phyloP scores from a whole-genome alignment of 2,329 filamentous ascomycete species.

The Cadophora malorum region DNA sequence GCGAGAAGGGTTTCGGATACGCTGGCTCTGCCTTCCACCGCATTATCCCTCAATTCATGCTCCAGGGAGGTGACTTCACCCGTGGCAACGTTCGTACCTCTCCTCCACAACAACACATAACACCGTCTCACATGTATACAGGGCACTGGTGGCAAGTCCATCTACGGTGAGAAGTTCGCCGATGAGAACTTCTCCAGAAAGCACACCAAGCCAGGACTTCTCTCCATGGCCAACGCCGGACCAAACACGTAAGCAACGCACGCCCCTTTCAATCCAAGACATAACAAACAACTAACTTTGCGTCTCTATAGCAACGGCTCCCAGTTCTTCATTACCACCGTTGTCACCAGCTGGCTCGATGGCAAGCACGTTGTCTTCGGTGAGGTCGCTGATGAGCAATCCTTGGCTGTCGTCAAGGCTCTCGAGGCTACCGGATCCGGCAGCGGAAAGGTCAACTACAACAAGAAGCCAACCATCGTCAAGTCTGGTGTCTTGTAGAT shows the following conservation, averaged over 20 bases:
- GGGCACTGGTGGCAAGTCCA: constrained; percentile 88
- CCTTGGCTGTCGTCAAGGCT: constrained; percentile 61
- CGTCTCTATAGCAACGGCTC: constrained; percentile 84
- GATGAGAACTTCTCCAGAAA: constrained; percentile 88
- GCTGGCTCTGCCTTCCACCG: constrained; percentile 86
- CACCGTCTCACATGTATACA: constrained; percentile 67
- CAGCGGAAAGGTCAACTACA: constrained; percentile 61
- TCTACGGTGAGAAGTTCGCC: constrained; percentile 93
- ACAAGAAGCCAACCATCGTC: constrained; percentile 64
- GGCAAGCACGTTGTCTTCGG: constrained; percentile 88
- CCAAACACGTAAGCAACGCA: constrained; percentile 82
- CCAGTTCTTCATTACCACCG: constrained; percentile 97
- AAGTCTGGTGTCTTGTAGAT: constrained; percentile 57
- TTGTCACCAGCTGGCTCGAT: constrained; percentile 85
- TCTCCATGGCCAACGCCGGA: constrained; percentile 96
- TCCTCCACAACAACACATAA: constrained; percentile 29
- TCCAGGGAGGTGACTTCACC: constrained; percentile 96
- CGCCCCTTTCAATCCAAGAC: constrained; percentile 60
- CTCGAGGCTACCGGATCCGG: constrained; percentile 65
- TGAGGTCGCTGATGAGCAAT: constrained; percentile 59
- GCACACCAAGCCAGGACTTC: constrained; percentile 77
- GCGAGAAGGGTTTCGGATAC: constrained; percentile 84
- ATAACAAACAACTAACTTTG: constrained; percentile 57
- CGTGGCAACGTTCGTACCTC: constrained; percentile 76
- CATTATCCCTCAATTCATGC: constrained; percentile 92